Evolutionary conservation across 1,284 basidiomycete genomes (phyloP).

Genomic region (Cutaneotrichosporon sp.): DNA sequence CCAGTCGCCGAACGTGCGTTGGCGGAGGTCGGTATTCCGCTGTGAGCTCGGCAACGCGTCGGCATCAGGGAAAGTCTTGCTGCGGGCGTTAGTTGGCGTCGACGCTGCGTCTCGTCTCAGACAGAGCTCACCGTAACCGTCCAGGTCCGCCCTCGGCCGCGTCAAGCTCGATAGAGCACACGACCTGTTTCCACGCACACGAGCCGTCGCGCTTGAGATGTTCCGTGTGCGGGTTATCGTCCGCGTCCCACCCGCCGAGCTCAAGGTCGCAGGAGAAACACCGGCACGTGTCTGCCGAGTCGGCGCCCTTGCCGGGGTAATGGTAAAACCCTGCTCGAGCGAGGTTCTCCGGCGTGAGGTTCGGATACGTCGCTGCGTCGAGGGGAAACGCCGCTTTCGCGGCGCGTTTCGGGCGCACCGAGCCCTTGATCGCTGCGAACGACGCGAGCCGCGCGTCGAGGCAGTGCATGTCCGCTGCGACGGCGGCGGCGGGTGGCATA

Average conservation of each 20-base stretch:
- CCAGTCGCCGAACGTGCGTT: conserved; percentile 61
- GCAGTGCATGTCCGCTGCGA: conserved; percentile 30
- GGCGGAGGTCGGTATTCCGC: conserved; percentile 61
- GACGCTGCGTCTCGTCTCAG: not conserved
- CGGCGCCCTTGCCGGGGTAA: conserved; percentile 18
- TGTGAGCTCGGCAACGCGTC: conserved; percentile 61
- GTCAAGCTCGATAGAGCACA: conserved; percentile 58
- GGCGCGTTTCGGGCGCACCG: conserved; percentile 22
- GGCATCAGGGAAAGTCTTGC: conserved; percentile 57
- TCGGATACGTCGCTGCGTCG: conserved; percentile 31
- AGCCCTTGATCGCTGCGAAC: conserved; percentile 22
- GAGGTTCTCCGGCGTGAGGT: conserved; percentile 63
- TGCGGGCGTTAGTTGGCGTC: too few relatives aligned
- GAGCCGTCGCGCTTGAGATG: conserved; percentile 61
- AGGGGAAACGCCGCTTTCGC: conserved; percentile 41
- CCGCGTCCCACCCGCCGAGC: conserved; percentile 68
- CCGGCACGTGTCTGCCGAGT: conserved; percentile 34
- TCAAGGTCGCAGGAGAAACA: conserved; percentile 73
- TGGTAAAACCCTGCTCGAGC: conserved; percentile 80
- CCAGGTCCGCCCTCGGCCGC: conserved; percentile 16
- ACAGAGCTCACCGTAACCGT: conserved; percentile 5
- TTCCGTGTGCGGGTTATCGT: conserved; percentile 73
- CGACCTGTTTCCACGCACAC: conserved; percentile 70
- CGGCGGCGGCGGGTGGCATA: not conserved
- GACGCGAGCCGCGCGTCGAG: conserved; percentile 33